Base-by-base conservation (phyloP, 1,139 yeast species). In the Zhuliangozyma blackwelliae region DNA sequence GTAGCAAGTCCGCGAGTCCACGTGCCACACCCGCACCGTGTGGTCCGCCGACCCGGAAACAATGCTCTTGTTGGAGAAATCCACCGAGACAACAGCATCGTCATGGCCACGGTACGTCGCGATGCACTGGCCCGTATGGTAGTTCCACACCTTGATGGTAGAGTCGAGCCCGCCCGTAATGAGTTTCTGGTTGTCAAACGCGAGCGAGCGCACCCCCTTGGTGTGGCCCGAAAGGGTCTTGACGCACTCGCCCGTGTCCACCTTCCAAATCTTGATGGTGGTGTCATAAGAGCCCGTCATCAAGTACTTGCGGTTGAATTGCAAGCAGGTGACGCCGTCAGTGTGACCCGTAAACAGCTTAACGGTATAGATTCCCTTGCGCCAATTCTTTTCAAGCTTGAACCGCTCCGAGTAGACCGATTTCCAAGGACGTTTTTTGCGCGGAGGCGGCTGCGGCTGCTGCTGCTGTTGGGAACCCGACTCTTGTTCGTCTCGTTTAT, bases 11-110 rank as follows among this genome's bases (percentile, higher is more conserved):
- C 96, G 73, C 12, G 89, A 80, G 55, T 86, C 95, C 38, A 92
- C 96, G 58, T 92, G 95, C 98, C 98, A 92, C 10, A 92, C 92
- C 55, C 89, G 87, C 38, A 92, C 85, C 1, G 95, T 89, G 47
- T 77, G 75, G 62, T 92, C 98, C 0, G 96, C 96, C 12, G 95
- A 82, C 0, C 97, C 98, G 6, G 94, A 82, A 1, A 90, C 97
- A 54, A 92, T 88, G 25, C 88, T 72, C 51, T 86, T 88, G 48
- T 83, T 79, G 47, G 75, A 78, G 54, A 82, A 84, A 55, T 84
- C 92, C 37, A 92, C 89, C 43, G 88, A 77, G 32, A 86, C 71
- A 5, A 92, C 96, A 32, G 88, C 81, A 52, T 85, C 95, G 36
- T 82, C 83, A 60, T 92, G 97, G 3, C 97, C 97, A 30, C 94